Evolutionary conservation across 805 yeast species (phyloP), one percentile per base, ranked within the genome.

Genomic region (Yarrowia hollandica): DNA sequence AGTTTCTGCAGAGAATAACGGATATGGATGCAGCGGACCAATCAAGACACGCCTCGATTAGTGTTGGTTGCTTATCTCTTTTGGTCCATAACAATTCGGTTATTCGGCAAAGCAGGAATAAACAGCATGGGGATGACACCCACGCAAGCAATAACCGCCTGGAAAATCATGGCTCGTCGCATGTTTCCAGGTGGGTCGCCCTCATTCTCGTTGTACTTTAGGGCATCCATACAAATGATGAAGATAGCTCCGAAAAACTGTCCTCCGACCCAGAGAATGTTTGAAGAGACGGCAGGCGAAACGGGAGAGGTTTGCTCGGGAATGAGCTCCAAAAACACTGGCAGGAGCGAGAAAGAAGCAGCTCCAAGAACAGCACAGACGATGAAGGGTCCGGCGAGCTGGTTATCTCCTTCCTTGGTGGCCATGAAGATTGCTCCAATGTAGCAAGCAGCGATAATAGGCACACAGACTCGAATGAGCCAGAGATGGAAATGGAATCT

Each of bases 231-330:
- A 37, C 64, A 50, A 23, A 70, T 68, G 55, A 70, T 68, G 56
- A 70, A 69, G 9, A 70, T 62, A 11, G 70, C 73, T 30, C 73
- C 73, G 19, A 70, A 59, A 12, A 67, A 33, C 60, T 70, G 68
- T 21, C 73, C 73, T 4, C 68, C 68, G 22, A 64, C 64, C 73
- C 73, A 70, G 33, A 70, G 62, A 25, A 68, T 34, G 11, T 68
- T 63, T 4, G 71, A 64, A 3, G 69, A 63, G 1, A 70, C 64
- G 1, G 69, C 72, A 8, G 71, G 69, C 12, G 68, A 65, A 10
- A 67, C 70, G 11, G 73, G 73, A 12, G 69, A 68, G 5, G 69
- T 66, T 52, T 68, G 72, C 41, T 70, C 72, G 38, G 68, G 73
- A 15, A 63, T 63, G 68, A 71, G 66, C 46, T 70, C 73, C 39